phyloP scores from a whole-genome alignment of 163 green algal genomes.

The Prototheca cutis region DNA sequence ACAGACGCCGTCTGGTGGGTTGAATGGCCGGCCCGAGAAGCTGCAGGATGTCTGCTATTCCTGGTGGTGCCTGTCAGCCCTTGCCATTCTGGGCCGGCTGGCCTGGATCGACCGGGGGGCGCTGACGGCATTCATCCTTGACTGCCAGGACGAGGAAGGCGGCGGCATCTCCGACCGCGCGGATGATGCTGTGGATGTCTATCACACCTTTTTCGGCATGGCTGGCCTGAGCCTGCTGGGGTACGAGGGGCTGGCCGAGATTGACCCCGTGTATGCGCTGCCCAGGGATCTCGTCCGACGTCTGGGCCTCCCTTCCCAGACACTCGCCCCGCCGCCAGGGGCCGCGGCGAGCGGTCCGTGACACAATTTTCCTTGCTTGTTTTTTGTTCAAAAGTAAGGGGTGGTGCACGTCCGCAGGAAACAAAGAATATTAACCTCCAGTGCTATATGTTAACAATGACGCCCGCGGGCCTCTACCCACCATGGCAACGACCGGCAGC shows the following conservation, averaged over 20 bases:
- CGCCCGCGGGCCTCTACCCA: too few relatives aligned
- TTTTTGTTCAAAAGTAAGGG: background rate
- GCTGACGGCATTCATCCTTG: slow-evolving; percentile 84
- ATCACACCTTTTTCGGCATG: slow-evolving; percentile 98
- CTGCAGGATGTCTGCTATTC: slow-evolving; percentile 91
- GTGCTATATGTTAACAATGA: background rate
- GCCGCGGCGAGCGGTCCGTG: too few relatives aligned
- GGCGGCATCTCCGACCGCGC: slow-evolving; percentile 93
- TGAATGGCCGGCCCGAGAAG: slow-evolving; percentile 97
- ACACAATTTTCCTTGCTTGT: background rate
- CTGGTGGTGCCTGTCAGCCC: slow-evolving; percentile 93
- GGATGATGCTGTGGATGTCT: slow-evolving; percentile 92
- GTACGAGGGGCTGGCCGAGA: slow-evolving; percentile 48
- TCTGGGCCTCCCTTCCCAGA: slow-evolving; percentile 1
- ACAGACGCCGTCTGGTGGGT: slow-evolving; percentile 73
- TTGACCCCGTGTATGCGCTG: slow-evolving; percentile 85
- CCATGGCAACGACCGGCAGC: too few relatives aligned
- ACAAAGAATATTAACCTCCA: too few relatives aligned
- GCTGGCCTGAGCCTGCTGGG: slow-evolving; percentile 82
- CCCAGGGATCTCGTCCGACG: slow-evolving; percentile 58
- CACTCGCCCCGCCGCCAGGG: background rate
- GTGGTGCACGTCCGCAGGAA: too few relatives aligned
- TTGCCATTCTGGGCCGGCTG: slow-evolving; percentile 71
- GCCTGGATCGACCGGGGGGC: slow-evolving; percentile 85
- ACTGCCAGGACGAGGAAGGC: slow-evolving; percentile 87